Evolutionary conservation across 768 basidiomycete genomes (phyloP), one percentile per base, ranked within the genome.

Genomic region (Suillus placidus): DNA sequence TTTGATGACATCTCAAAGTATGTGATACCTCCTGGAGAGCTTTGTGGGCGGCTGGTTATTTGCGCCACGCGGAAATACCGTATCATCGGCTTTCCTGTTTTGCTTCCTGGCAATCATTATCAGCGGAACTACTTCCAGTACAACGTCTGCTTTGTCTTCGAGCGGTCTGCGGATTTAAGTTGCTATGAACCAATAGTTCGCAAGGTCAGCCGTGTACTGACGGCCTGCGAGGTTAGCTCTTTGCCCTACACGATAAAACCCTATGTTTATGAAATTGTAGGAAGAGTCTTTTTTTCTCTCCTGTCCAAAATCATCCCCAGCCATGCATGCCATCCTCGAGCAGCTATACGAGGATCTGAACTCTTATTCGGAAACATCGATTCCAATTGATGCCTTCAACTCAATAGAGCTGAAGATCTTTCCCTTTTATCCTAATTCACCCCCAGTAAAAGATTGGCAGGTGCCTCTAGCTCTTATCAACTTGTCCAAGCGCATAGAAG

Each of bases 271-370:
- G 37, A 62, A 57, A 34, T 63, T 55, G 5, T 67, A 95, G 93
- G 87, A 95, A 83, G 96, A 99, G 77, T 94, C 94, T 0, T 83
- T 82, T 18, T 97, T 97, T 74, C 82, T 99, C 40, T 97, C 96
- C 0, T 88, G 87, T 10, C 81, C 89, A 0, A 77, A 83, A 52
- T 89, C 88, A 4, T 88, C 89, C 1, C 80, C 85, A 43, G 84
- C 87, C 4, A 85, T 95, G 38, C 86, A 91, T 72, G 86, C 90
- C 18, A 93, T 99, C 61, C 86, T 99, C 26, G 97, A 99, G 77
- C 96, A 98, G 72, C 83, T 99, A 2, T 99, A 95, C 70, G 96
- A 98, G 72, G 97, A 99, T 71, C 80, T 99, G 70, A 99, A 98
- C 77, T 96, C 95, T 9, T 99, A 97, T 78, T 95, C 94, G 1